phyloP scores from a whole-genome alignment of 148 eudicot species.

The Mesembryanthemum crystallinum region DNA sequence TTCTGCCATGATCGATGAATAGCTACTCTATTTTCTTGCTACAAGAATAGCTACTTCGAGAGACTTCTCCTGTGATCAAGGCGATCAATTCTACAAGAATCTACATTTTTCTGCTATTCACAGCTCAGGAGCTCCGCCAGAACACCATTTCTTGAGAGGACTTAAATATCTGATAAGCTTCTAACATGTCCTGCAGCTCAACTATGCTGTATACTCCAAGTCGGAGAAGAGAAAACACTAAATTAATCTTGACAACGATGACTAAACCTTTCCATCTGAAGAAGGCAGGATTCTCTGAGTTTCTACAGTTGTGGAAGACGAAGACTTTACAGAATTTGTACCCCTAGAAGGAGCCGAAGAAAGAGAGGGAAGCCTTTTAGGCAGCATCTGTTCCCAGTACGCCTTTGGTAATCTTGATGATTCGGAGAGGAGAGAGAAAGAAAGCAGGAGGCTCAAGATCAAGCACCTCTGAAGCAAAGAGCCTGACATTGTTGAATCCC shows the following conservation, averaged over 20 bases:
- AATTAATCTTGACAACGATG: not conserved
- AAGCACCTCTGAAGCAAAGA: conserved; percentile 47
- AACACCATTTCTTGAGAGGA: too few species aligned
- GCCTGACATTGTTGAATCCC: conserved; percentile 37
- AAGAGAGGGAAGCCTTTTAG: conserved; percentile 61
- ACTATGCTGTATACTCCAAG: not conserved
- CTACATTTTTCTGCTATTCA: not conserved
- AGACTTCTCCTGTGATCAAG: not conserved
- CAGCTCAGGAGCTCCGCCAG: not conserved
- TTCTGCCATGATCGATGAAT: not conserved
- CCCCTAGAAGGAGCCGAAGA: conserved; percentile 79
- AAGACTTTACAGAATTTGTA: conserved; percentile 48
- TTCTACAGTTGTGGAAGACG: conserved; percentile 38
- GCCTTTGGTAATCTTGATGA: conserved; percentile 64
- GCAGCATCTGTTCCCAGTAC: conserved; percentile 79
- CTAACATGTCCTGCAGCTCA: too few species aligned
- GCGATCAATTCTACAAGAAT: conserved; percentile 16
- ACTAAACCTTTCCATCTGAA: conserved; percentile 12
- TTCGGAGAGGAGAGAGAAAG: conserved; percentile 45
- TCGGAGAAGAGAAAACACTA: not conserved
- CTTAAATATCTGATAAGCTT: too few species aligned
- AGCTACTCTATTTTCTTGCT: conserved; percentile 6
- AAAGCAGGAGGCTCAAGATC: conserved; percentile 50
- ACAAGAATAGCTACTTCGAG: not conserved
- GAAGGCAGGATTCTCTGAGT: conserved; percentile 34